phyloP scores from a whole-genome alignment of 1,284 basidiomycete genomes.

The Ceraceosorus guamensis region DNA sequence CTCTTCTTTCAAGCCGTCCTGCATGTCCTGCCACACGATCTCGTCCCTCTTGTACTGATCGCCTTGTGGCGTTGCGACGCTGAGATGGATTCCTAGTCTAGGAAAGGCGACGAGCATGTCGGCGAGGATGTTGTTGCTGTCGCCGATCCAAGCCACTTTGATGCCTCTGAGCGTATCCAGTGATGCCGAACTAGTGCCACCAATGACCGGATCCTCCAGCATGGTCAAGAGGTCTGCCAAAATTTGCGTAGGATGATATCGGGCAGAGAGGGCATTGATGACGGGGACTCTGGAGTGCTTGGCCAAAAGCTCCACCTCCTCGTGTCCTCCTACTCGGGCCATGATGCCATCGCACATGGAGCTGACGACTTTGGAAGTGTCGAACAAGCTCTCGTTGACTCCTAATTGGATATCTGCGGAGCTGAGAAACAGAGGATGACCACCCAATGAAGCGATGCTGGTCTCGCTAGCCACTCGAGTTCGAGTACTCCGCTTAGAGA shows the following conservation, averaged over 20 bases:
- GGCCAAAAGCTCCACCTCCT: conserved; percentile 88
- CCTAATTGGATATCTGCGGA: conserved; percentile 87
- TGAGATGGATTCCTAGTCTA: conserved; percentile 76
- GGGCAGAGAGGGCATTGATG: conserved; percentile 85
- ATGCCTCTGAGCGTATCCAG: conserved; percentile 44
- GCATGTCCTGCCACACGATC: conserved; percentile 58
- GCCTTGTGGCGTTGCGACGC: conserved; percentile 71
- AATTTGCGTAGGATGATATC: conserved; percentile 94
- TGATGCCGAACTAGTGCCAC: conserved; percentile 50
- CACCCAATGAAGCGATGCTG: conserved; percentile 49
- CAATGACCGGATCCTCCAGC: conserved; percentile 56
- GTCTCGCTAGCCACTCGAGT: conserved; percentile 87
- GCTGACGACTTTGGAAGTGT: conserved; percentile 72
- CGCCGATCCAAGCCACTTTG: conserved; percentile 74
- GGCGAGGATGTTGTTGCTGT: conserved; percentile 91
- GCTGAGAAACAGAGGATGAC: conserved; percentile 87
- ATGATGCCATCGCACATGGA: conserved; percentile 97
- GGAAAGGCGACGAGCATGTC: conserved; percentile 95
- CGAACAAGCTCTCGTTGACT: conserved; percentile 81
- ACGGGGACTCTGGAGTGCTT: conserved; percentile 84
- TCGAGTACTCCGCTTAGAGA: conserved; percentile 85
- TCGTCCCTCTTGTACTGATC: conserved; percentile 64
- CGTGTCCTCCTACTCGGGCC: conserved; percentile 84
- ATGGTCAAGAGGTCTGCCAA: conserved; percentile 88
- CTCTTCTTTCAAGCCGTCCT: conserved; percentile 30